Base-by-base conservation (phyloP, 345 rosid species). In the Raphanus sativus region DNA sequence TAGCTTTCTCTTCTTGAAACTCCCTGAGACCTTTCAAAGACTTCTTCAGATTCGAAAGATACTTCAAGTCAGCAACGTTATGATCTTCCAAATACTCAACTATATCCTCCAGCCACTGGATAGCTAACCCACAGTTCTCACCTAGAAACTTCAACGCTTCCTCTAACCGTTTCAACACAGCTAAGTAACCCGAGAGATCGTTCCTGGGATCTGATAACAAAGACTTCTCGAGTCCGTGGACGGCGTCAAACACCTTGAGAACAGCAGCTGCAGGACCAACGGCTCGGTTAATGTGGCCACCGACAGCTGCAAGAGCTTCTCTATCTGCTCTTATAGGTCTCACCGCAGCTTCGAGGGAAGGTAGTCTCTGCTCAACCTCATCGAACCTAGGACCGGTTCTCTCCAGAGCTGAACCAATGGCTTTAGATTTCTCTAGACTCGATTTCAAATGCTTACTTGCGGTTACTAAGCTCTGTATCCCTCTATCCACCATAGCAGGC, bases 181-280 rank as follows among this genome's bases (percentile, higher is more conserved):
- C 86, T 69, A 93, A 83, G 76, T 91, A 93, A 65, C 94, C 93
- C 0, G 97, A 86, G 3, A 95, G 89, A 79, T 95, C 96, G 48
- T 82, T 86, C 70, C 85, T 81, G 0, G 98, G 98, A 75, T 95
- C 98, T 1, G 99, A 93, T 32, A 95, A 77, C 32, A 95, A 80
- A 5, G 95, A 91, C 80, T 89, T 91, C 82, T 95, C 99, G 17
- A 95, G 87, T 21, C 99, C 99, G 67, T 95, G 97, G 26, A 95
- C 98, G 0, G 97, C 98, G 83, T 93, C 98, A 61, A 95, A 95
- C 33, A 95, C 99, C 92, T 93, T 95, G 42, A 95, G 99, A 69
- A 95, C 99, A 0, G 99, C 97, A 0, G 99, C 98, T 13, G 99
- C 99, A 58, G 99, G 99, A 52, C 96, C 98, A 40, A 95, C 98